A percentile compares a stretch with the other conserved stretches of the same genome.
These are phyloP conservation scores for Brassica incana DNA, from an alignment of 345 rosid species.

Conservation along the genomic window DNA sequence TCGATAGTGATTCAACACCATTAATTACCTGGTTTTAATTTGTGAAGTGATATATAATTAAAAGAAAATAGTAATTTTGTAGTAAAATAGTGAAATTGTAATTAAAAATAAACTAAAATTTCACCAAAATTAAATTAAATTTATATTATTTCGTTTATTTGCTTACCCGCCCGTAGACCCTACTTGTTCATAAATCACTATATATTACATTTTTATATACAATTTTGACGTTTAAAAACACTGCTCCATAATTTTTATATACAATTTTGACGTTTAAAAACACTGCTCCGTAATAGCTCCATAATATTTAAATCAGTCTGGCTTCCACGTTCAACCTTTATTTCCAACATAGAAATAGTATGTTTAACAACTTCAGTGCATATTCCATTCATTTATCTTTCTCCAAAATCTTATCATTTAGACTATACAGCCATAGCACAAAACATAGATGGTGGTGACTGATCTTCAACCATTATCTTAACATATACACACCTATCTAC, in stretches of 20 bases:
- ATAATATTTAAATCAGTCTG: not conserved
- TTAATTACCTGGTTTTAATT: not conserved
- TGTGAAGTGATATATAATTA: not conserved
- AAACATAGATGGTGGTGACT: conserved; percentile 27
- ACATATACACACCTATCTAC: conserved; percentile 34
- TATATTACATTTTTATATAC: not conserved
- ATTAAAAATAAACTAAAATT: not conserved
- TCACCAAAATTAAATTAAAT: not conserved
- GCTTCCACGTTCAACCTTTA: not conserved
- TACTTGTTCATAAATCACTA: not conserved
- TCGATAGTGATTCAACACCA: not conserved
- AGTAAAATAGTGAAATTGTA: not conserved
- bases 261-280: not conserved
- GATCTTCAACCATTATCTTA: conserved; percentile 21
- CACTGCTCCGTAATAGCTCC: not conserved
- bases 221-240: not conserved
- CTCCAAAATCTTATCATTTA: not conserved
- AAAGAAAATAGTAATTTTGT: not conserved
- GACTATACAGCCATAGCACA: not conserved
- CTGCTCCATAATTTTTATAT: not conserved
- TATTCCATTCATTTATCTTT: not conserved
- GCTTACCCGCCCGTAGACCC: not conserved
- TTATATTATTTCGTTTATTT: not conserved
- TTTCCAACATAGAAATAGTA: not conserved
- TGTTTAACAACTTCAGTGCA: not conserved